Conservation (phyloP, 306 rosid species). For the Inga laurina region DNA sequence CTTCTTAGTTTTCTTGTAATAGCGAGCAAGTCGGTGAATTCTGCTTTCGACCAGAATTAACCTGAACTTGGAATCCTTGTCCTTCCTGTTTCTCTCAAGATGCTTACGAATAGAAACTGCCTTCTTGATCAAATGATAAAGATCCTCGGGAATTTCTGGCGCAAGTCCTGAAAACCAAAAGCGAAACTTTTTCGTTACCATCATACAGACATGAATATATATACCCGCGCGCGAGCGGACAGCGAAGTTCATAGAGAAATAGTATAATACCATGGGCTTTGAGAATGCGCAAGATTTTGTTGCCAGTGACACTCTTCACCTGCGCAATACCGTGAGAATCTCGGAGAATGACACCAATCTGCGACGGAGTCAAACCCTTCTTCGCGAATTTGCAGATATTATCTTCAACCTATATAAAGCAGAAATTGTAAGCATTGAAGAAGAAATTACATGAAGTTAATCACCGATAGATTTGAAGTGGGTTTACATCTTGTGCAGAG, state of each 20-base stretch:
- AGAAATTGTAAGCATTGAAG: background rate
- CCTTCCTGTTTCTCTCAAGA: conserved; percentile 89
- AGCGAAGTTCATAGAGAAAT: background rate
- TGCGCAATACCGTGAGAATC: conserved; percentile 96
- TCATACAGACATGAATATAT: background rate
- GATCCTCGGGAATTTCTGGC: conserved; percentile 93
- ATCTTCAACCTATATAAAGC: conserved; percentile 62
- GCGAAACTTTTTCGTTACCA: background rate
- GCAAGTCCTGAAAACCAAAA: conserved; percentile 60
- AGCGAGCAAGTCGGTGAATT: conserved; percentile 86
- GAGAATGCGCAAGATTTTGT: conserved; percentile 79
- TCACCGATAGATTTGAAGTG: background rate
- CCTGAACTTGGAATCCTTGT: conserved; percentile 87
- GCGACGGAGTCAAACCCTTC: conserved; percentile 91
- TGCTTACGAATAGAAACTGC: conserved; percentile 86
- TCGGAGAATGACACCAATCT: conserved; percentile 92
- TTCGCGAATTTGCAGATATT: conserved; percentile 87
- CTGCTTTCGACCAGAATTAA: conserved; percentile 92
- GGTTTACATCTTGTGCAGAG: conserved; percentile 71
- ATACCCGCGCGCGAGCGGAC: background rate
- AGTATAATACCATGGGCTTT: conserved; percentile 71
- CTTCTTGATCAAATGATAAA: conserved; percentile 89
- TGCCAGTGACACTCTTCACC: conserved; percentile 81
- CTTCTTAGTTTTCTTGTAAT: conserved; percentile 91
- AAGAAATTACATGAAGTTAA: background rate